Evolutionary conservation across 106 monocot species (phyloP), one percentile per base, ranked within the genome.

Genomic region (Dioscorea alata): DNA sequence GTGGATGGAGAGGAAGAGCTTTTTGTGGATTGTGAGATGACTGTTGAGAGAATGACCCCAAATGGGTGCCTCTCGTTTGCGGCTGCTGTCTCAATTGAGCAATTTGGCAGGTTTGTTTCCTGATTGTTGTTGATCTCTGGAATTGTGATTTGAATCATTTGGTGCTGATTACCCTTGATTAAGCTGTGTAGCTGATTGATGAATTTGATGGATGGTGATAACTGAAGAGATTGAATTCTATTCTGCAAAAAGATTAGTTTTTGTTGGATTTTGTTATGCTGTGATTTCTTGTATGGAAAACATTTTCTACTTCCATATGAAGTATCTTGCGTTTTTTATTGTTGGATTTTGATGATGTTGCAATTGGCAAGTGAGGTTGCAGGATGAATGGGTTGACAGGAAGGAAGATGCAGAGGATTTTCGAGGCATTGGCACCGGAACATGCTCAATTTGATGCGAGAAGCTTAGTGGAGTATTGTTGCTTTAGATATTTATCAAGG

Each of bases 331-430:
- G 42, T 42, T 42, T 42, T 28, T 34, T 56, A 32, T 50, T 42
- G 33, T 35, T 34, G 22, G 23, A 21, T 28, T 65, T 24, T 6
- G 63, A 14, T 53, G 3, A 12, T 13, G 13, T 34, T 52, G 34
- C 23, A 18, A 42, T 16, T 61, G 17, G 25, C 31, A 14, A 48
- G 34, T 54, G 50, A 16, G 31, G 56, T 33, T 61, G 54, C 73
- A 97, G 96, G 82, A 83, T 99, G 97, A 90, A 83, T 60, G 97
- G 97, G 17, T 70, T 87, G 52, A 92, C 97, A 0, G 97, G 97
- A 48, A 80, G 81, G 54, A 89, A 90, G 75, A 85, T 92, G 78
- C 92, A 92, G 66, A 85, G 82, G 70, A 87, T 90, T 23, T 99
- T 87, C 50, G 72, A 75, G 69, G 76, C 87, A 2, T 71, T 92